Conservation (phyloP, 2,329 filamentous ascomycete species). For the Dothistroma pini region DNA sequence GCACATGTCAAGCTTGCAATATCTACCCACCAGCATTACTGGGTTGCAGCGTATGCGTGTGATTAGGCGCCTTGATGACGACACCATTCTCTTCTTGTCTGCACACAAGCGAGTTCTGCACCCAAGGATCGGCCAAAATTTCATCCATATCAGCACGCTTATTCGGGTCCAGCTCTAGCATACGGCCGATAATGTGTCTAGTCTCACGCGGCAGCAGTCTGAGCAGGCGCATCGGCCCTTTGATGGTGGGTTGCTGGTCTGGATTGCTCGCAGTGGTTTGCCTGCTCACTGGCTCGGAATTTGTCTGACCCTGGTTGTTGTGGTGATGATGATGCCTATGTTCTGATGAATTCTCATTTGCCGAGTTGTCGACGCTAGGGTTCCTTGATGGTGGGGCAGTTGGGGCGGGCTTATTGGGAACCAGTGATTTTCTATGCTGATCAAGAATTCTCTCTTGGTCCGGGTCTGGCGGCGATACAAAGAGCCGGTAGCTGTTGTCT, state of each 20-base stretch:
- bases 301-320: slow-evolving; percentile 46
- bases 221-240: slow-evolving; percentile 86
- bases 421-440: slow-evolving; percentile 24
- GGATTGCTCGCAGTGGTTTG: slow-evolving; percentile 22
- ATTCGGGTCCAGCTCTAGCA: slow-evolving; percentile 85
- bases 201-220: slow-evolving; percentile 85
- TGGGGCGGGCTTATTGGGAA: slow-evolving; percentile 22
- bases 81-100: slow-evolving; percentile 70
- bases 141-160: slow-evolving; percentile 76
- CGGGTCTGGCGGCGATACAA: slow-evolving; percentile 78
- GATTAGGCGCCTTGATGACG: slow-evolving; percentile 69
- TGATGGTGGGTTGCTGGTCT: slow-evolving; percentile 58
- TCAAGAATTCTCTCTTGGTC: slow-evolving; percentile 45
- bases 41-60: slow-evolving; percentile 68
- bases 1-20: too few relatives aligned
- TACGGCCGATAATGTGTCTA: slow-evolving; percentile 81
- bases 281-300: slow-evolving; percentile 23
- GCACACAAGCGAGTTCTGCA: slow-evolving; percentile 80
- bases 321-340: slow-evolving; percentile 33
- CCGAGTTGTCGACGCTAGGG: slow-evolving; percentile 28
- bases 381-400: slow-evolving; percentile 43
- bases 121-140: slow-evolving; percentile 84
- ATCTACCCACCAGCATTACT: slow-evolving; percentile 28
- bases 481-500: slow-evolving; percentile 93
- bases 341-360: slow-evolving; percentile 14